phyloP scores from a whole-genome alignment of 129 eudicot genomes.

The Tanacetum coccineum region DNA sequence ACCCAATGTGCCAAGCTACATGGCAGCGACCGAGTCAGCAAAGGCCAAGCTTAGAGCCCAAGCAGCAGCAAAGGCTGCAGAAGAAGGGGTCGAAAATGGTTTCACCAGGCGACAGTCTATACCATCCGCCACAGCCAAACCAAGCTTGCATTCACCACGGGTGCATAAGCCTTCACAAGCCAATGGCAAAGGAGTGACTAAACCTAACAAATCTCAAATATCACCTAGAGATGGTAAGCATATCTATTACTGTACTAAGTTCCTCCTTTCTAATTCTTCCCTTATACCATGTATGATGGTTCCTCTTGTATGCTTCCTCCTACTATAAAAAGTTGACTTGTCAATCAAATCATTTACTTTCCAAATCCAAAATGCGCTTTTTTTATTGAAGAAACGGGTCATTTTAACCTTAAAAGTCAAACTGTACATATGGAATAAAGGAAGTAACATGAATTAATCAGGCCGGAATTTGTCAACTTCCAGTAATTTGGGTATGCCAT shows the following conservation, averaged over 20 bases:
- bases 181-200: slow-evolving; percentile 69
- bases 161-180: slow-evolving; percentile 65
- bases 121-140: slow-evolving; percentile 66
- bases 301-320: no score
- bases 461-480: no score
- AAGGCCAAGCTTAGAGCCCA: slow-evolving; percentile 92
- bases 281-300: no score
- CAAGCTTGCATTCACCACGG: slow-evolving; percentile 63
- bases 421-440: no score
- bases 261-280: no score
- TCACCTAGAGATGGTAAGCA: slow-evolving; percentile 77
- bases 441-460: no score
- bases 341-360: no score
- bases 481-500: no score
- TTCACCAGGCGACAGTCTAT: slow-evolving; percentile 69
- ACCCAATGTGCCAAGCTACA: slow-evolving; percentile 86
- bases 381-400: no score
- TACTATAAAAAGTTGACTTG: no score
- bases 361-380: no score
- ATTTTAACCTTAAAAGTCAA: no score
- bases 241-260: background rate
- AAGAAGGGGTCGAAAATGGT: slow-evolving; percentile 68
- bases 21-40: slow-evolving; percentile 94
- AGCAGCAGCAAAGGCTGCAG: slow-evolving; percentile 51
- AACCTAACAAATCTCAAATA: slow-evolving; percentile 43